Evolutionary conservation across 208 protist species (phyloP).

Genomic region (Leishmania braziliensis): DNA sequence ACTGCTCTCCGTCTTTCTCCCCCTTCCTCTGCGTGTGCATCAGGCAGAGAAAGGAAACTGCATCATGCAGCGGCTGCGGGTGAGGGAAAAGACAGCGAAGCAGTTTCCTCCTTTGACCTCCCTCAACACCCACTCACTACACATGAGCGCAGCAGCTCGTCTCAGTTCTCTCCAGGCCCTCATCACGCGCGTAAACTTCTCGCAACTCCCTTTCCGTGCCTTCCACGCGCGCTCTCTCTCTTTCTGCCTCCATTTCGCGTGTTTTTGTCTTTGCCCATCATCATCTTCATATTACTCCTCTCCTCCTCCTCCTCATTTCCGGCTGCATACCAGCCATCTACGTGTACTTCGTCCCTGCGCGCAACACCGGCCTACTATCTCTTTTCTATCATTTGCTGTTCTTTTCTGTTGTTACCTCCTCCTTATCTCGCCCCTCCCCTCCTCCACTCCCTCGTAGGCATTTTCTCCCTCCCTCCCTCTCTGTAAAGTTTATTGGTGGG

Average conservation of each 20-base stretch:
- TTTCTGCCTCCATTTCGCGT: background rate
- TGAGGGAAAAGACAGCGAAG: background rate
- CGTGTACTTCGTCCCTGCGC: background rate
- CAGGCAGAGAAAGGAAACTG: background rate
- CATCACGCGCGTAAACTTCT: background rate
- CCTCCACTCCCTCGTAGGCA: background rate
- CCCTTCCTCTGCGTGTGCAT: background rate
- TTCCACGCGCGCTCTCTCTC: background rate
- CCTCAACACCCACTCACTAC: background rate
- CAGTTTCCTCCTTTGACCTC: background rate
- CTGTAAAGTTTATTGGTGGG: background rate
- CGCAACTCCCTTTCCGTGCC: background rate
- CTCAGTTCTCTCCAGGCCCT: background rate
- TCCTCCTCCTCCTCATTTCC: background rate
- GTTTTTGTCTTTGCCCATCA: background rate
- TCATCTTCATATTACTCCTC: background rate
- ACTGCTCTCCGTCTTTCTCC: background rate
- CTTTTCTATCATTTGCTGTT: background rate
- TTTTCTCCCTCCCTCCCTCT: background rate
- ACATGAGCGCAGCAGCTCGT: background rate
- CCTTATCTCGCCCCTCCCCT: background rate
- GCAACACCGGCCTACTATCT: background rate
- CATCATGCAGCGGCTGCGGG: background rate
- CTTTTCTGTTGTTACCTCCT: background rate
- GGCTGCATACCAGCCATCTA: background rate